A percentile compares a stretch with the other conserved stretches of the same genome.
Conservation (phyloP, 441 rosid species). For the Adansonia rubrostipa region DNA sequence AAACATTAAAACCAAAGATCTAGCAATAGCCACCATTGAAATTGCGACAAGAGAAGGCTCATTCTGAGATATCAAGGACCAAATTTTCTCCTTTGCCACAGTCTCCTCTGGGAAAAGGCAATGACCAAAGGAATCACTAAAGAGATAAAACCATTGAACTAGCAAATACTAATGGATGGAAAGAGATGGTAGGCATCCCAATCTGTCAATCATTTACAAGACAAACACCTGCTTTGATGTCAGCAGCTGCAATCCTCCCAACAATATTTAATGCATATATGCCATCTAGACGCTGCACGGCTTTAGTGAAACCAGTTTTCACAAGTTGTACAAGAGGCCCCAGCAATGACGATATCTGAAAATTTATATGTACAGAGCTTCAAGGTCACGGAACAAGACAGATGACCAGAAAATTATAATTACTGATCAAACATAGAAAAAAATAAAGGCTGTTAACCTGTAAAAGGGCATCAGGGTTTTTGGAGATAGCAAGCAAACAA, state of each 20-base stretch:
- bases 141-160: slow-evolving; percentile 23
- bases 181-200: slow-evolving; percentile 19
- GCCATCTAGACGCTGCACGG: slow-evolving; percentile 95
- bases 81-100: slow-evolving; percentile 86
- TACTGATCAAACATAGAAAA: slow-evolving; percentile 22
- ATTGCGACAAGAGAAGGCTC: slow-evolving; percentile 85
- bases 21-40: slow-evolving; percentile 57
- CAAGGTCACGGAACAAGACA: slow-evolving; percentile 22
- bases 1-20: slow-evolving; percentile 2
- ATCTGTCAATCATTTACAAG: slow-evolving; percentile 20
- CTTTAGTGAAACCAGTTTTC: slow-evolving; percentile 90
- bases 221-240: slow-evolving; percentile 85
- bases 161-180: slow-evolving; percentile 19
- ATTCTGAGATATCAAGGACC: slow-evolving; percentile 85
- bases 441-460: slow-evolving; percentile 49
- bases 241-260: slow-evolving; percentile 83
- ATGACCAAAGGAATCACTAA: slow-evolving; percentile 23
- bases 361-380: slow-evolving; percentile 28
- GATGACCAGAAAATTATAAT: slow-evolving; percentile 25
- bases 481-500: slow-evolving; percentile 64
- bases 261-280: slow-evolving; percentile 80
- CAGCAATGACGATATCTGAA: slow-evolving; percentile 81
- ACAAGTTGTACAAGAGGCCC: slow-evolving; percentile 89
- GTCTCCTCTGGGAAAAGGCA: slow-evolving; percentile 71
- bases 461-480: slow-evolving; percentile 67